A percentile compares a stretch with the other conserved stretches of the same genome.
phyloP scores from a whole-genome alignment of 106 monocot genomes.

The Allium cepa region DNA sequence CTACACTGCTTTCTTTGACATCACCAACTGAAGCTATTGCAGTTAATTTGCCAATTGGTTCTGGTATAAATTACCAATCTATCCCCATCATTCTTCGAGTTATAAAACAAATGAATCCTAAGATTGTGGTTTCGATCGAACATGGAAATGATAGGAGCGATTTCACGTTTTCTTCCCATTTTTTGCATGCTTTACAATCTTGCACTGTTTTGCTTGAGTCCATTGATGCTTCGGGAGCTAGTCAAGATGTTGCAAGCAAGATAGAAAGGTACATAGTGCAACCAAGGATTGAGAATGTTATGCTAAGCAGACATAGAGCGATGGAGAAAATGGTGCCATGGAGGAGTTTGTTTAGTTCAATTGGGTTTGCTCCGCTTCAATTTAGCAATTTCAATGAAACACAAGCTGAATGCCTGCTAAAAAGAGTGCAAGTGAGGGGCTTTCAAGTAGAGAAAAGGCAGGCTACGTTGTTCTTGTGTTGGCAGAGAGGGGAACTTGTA shows the following conservation, averaged over 20 bases:
- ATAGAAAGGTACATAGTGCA: conserved; percentile 72
- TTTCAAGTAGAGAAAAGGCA: conserved; percentile 85
- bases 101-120: conserved; percentile 78
- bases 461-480: conserved; percentile 54
- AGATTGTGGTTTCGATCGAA: conserved; percentile 69
- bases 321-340: conserved; percentile 52
- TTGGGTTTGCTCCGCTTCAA: conserved; percentile 48
- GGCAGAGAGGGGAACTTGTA: conserved; percentile 77
- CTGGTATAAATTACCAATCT: conserved; percentile 8
- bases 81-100: conserved; percentile 49
- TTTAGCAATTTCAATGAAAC: conserved; percentile 91
- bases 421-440: conserved; percentile 76
- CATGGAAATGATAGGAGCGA: conserved; percentile 61
- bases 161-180: conserved; percentile 57
- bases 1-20: conserved; percentile 20
- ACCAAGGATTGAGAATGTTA: conserved; percentile 47
- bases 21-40: conserved; percentile 45
- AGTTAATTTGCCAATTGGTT: conserved; percentile 68
- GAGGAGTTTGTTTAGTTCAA: conserved; percentile 39
- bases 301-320: conserved; percentile 34
- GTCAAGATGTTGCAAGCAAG: conserved; percentile 43
- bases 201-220: conserved; percentile 65
- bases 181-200: conserved; percentile 57
- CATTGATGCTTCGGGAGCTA: conserved; percentile 60
- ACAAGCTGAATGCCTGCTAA: conserved; percentile 86